Conservation (phyloP, 192 early-diverging fungal genomes). For the Mortierella hygrophila region DNA sequence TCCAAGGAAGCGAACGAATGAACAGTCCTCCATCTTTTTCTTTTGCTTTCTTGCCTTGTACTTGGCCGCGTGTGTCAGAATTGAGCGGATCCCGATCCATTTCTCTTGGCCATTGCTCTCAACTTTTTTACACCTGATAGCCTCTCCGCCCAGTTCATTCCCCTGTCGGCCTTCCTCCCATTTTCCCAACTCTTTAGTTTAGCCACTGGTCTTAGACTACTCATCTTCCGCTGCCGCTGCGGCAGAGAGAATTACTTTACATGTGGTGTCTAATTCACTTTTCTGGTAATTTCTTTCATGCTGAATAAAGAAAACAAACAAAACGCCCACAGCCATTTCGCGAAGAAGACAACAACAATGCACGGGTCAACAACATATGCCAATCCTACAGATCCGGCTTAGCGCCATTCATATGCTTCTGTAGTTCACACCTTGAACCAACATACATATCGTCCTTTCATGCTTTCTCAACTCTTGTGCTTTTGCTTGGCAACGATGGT, state of each 20-base stretch:
- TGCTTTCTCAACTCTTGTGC: neutral
- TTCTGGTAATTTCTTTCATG: neutral
- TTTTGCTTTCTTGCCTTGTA: neutral
- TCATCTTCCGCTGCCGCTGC: neutral
- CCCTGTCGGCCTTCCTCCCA: neutral
- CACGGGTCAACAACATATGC: conserved; percentile 1
- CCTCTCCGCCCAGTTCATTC: neutral
- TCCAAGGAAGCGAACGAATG: neutral
- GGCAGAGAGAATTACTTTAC: neutral
- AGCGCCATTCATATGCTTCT: neutral
- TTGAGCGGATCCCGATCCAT: conserved; percentile 24
- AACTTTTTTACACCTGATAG: neutral
- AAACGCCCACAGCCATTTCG: neutral
- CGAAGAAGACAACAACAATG: neutral
- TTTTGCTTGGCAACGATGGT: neutral
- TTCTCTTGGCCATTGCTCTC: conserved; percentile 29
- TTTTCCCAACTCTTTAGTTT: neutral
- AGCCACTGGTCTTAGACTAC: neutral
- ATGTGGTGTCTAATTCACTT: neutral
- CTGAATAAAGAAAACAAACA: neutral
- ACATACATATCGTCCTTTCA: neutral
- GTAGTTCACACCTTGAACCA: neutral
- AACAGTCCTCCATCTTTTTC: neutral
- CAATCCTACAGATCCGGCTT: neutral
- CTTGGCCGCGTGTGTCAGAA: neutral